Percentiles rank a stretch among this genome's conserved stretches.
Evolutionary conservation across 106 monocot genomes (phyloP).

Genomic region (Dendrobium officinale): DNA sequence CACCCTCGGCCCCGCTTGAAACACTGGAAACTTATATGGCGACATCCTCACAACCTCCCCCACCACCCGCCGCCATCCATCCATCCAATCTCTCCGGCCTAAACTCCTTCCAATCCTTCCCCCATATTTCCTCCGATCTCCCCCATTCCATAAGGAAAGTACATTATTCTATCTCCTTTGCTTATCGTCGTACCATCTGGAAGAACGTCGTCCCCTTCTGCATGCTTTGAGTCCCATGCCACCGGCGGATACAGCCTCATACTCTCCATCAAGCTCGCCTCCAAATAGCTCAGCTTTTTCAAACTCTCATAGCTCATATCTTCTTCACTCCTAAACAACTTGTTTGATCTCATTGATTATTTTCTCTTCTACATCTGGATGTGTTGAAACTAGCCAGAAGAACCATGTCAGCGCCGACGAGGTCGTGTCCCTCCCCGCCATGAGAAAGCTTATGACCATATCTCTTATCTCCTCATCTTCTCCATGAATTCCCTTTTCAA

Average conservation of each 20-base stretch:
- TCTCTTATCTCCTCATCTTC: constrained; percentile 38
- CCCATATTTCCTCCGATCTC: constrained; percentile 17
- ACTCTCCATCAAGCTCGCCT: not conserved
- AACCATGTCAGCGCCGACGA: constrained; percentile 67
- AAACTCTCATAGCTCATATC: not conserved
- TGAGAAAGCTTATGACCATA: constrained; percentile 67
- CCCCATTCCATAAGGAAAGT: constrained; percentile 29
- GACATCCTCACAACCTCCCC: constrained; percentile 15
- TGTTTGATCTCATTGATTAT: constrained; percentile 18
- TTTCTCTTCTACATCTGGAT: constrained; percentile 24
- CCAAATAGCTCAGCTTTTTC: not conserved
- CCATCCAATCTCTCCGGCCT: constrained; percentile 16
- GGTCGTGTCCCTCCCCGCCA: constrained; percentile 70
- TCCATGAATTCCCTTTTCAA: not conserved
- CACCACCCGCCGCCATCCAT: too few relatives aligned
- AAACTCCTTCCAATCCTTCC: constrained; percentile 15
- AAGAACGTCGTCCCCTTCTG: too few relatives aligned
- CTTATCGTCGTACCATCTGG: too few relatives aligned
- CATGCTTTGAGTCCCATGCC: too few relatives aligned
- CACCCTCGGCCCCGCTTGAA: constrained; percentile 29
- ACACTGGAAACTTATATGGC: constrained; percentile 19
- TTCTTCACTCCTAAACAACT: not conserved
- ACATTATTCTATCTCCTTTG: not conserved
- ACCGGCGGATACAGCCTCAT: not conserved
- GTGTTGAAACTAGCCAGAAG: constrained; percentile 45